Conservation (phyloP, 2,329 filamentous ascomycete species). For the Nemania sp. region DNA sequence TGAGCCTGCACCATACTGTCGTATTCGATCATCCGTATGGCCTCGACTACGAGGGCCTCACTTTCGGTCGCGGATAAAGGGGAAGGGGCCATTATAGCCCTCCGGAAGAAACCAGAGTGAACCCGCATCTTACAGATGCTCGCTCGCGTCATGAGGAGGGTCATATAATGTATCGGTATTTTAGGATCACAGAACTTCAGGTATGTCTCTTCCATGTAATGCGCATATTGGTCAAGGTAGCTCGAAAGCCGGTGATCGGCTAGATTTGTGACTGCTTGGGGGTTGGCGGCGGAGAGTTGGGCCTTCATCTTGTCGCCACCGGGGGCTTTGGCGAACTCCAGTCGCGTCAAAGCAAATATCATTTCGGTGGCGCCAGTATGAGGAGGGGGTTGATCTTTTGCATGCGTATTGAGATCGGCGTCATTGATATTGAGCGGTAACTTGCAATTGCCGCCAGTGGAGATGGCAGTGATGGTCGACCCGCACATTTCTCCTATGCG, state of each 20-base stretch:
- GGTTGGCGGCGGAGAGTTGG: slow-evolving; percentile 39
- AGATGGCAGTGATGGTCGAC: slow-evolving; percentile 59
- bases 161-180: slow-evolving; percentile 62
- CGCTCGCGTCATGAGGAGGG: slow-evolving; percentile 59
- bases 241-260: slow-evolving; percentile 54
- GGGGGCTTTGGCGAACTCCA: slow-evolving; percentile 60
- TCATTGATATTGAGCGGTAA: slow-evolving; percentile 66
- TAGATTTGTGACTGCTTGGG: slow-evolving; percentile 50
- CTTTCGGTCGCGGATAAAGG: slow-evolving; percentile 51
- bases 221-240: slow-evolving; percentile 57
- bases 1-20: slow-evolving; percentile 59
- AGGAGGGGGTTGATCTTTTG: slow-evolving; percentile 55
- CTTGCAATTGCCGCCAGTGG: slow-evolving; percentile 56
- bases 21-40: slow-evolving; percentile 61
- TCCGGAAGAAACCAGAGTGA: slow-evolving; percentile 56
- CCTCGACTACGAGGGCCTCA: slow-evolving; percentile 56
- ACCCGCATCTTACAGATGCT: slow-evolving; percentile 61
- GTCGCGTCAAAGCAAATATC: slow-evolving; percentile 60
- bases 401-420: slow-evolving; percentile 59
- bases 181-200: slow-evolving; percentile 60
- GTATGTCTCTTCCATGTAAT: slow-evolving; percentile 60
- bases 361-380: slow-evolving; percentile 61
- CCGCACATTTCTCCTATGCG: slow-evolving; percentile 69
- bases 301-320: slow-evolving; percentile 49
- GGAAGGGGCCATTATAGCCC: slow-evolving; percentile 45